Conservation (phyloP, 2,329 filamentous ascomycete genomes). For the Dactylonectria estremocensis region DNA sequence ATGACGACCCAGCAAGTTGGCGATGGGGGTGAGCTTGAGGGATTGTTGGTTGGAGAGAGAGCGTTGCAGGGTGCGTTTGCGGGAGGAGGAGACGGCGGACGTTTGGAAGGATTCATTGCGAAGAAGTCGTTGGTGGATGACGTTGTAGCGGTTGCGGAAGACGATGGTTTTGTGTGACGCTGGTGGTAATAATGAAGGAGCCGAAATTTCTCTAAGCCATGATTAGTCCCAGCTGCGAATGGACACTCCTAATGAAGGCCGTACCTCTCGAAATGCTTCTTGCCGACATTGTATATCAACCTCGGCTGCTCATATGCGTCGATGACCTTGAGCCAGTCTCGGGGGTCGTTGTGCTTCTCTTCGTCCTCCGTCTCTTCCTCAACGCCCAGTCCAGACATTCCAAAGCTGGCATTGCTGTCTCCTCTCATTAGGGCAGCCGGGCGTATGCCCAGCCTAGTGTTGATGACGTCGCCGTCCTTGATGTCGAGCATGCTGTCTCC, state of each 20-base stretch:
- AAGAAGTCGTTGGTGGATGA: conserved; percentile 92
- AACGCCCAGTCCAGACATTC: conserved; percentile 67
- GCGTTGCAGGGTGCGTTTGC: conserved; percentile 67
- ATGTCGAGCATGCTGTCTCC: conserved; percentile 76
- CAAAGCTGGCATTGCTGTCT: conserved; percentile 78
- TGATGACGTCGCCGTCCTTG: conserved; percentile 66
- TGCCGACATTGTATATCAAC: conserved; percentile 80
- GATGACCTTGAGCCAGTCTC: conserved; percentile 88
- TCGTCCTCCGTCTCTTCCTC: conserved; percentile 71
- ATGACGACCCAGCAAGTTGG: conserved; percentile 82
- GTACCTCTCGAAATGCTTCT: conserved; percentile 92
- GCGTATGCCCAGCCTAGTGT: conserved; percentile 70
- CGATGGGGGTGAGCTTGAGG: conserved; percentile 91
- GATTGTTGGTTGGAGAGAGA: conserved; percentile 76
- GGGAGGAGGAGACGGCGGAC: conserved; percentile 78
- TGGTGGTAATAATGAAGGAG: conserved; percentile 80
- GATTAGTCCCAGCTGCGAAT: conserved; percentile 35
- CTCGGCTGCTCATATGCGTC: conserved; percentile 89
- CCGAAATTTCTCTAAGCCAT: conserved; percentile 68
- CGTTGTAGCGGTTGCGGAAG: conserved; percentile 91
- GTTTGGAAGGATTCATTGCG: conserved; percentile 95
- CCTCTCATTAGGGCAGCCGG: conserved; percentile 65
- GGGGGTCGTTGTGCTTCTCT: conserved; percentile 75
- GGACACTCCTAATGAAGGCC: conserved; percentile 21
- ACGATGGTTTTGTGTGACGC: conserved; percentile 86